Evolutionary conservation across 768 basidiomycete species (phyloP), one percentile per base, ranked within the genome.

Genomic region (Mycena olivaceomarginata): DNA sequence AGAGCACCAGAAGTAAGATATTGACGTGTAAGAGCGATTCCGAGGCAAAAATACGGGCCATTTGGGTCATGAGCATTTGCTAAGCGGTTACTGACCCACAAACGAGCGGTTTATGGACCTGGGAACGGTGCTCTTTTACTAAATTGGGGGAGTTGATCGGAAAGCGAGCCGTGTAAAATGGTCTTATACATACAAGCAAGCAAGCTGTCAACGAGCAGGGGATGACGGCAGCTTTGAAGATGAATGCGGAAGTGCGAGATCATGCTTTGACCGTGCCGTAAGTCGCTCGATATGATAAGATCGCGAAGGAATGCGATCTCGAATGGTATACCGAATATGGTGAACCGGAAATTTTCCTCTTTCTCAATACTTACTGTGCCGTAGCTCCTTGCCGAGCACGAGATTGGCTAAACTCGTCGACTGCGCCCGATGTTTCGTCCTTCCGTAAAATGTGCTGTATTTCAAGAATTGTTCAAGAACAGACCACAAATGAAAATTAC

Each of bases 241-340:
- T 5, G 20, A 20, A 22, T n/a, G 22, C 11, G 5, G 16, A 64
- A 64, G 20, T 43, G n/a, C 20, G 43, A 41, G 39, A 39, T 20
- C 16, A 37, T 31, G 51, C 48, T 67, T 53, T 15, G 64, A 46
- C 64, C 64, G 25, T 41, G 2, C 63, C 39, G 63, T 39, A 46
- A 66, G 8, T 40, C 31, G 43, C 11, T 51, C 48, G 43, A 22
- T n/a, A 1, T 25, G 40, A 65, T 46, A 46, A 45, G 60, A 62
- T 46, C 6, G 25, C 22, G 18, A 53, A 53, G 46, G 7, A 48
- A 48, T 13, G 93, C 94, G 39, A 96, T 99, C 81, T 94, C 93
- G 64, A 98, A 94, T 82, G 98, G 98, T 15, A 99, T 99, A 77
- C 97, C 98, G 8, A 99, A 99, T 88, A 99, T 99, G 98, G 98